phyloP scores from a whole-genome alignment of 768 basidiomycete species.

The Candolleomyces aberdarensis region DNA sequence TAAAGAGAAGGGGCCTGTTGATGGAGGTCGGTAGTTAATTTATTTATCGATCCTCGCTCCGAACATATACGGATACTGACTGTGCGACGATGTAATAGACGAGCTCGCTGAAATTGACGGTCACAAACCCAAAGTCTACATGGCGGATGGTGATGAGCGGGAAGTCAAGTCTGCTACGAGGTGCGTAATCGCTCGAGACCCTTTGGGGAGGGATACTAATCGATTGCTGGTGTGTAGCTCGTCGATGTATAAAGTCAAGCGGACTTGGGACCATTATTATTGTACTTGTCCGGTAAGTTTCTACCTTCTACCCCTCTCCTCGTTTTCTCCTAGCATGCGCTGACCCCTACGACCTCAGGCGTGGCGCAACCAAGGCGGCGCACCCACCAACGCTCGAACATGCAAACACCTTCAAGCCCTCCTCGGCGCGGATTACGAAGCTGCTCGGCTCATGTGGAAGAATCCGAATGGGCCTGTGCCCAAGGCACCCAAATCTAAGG shows the following conservation, averaged over 20 bases:
- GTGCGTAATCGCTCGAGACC: slow-evolving; percentile 15
- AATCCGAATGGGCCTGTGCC: slow-evolving; percentile 30
- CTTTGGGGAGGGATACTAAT: neutral
- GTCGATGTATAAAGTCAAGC: slow-evolving; percentile 30
- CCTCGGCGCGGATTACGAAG: slow-evolving; percentile 36
- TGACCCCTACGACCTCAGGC: neutral
- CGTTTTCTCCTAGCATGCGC: neutral
- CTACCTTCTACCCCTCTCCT: neutral
- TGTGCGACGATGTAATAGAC: slow-evolving; percentile 11
- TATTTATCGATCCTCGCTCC: neutral
- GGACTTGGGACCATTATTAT: slow-evolving; percentile 40
- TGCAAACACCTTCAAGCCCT: slow-evolving; percentile 38
- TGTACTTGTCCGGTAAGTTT: slow-evolving; percentile 1
- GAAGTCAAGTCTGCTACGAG: slow-evolving; percentile 30
- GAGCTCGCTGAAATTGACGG: slow-evolving; percentile 39
- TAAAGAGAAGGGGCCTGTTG: slow-evolving; percentile 8
- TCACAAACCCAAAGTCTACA: slow-evolving; percentile 33
- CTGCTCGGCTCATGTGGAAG: slow-evolving; percentile 31
- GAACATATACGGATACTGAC: too few species aligned
- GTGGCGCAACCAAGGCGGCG: slow-evolving; percentile 19
- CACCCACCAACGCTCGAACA: slow-evolving; percentile 34
- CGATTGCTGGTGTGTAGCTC: slow-evolving; percentile 15
- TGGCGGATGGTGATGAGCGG: slow-evolving; percentile 25
- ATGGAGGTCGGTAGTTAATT: neutral
- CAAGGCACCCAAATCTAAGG: slow-evolving; percentile 18